Evolutionary conservation across 106 monocot species (phyloP).

Genomic region (Apostasia shenzhenica): DNA sequence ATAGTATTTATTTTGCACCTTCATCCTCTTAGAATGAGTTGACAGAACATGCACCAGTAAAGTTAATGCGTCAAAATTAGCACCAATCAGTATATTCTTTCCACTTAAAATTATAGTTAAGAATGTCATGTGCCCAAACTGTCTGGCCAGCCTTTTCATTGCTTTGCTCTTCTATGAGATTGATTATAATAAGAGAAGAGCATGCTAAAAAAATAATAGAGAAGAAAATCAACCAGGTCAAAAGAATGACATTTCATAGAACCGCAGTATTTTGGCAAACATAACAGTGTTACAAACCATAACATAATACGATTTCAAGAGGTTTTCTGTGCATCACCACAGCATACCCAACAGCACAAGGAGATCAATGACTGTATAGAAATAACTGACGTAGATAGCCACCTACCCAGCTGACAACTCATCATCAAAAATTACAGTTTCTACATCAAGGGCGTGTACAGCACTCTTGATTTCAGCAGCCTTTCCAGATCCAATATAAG

Average conservation of each 20-base stretch:
- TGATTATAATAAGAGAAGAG: too few species aligned
- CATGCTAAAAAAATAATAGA: too few species aligned
- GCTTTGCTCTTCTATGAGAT: too few species aligned
- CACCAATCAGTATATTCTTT: too few species aligned
- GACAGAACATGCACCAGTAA: too few species aligned
- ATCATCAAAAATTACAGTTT: constrained; percentile 97
- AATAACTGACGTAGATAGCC: neutral
- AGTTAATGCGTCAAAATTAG: too few species aligned
- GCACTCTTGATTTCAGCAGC: constrained; percentile 93
- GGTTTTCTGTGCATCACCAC: neutral
- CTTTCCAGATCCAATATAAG: constrained; percentile 98
- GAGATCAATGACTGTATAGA: neutral
- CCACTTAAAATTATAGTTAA: too few species aligned
- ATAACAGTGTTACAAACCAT: neutral
- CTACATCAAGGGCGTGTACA: constrained; percentile 77
- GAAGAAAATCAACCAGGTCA: too few species aligned
- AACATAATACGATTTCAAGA: neutral
- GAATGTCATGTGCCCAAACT: too few species aligned
- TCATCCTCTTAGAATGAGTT: too few species aligned
- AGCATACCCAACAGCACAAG: neutral
- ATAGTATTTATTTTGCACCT: too few species aligned
- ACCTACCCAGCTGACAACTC: constrained; percentile 88
- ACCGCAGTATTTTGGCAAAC: neutral
- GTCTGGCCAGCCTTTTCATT: too few species aligned
- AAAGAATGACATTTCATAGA: neutral